Evolutionary conservation across 2,329 filamentous ascomycete genomes (phyloP), one percentile per base, ranked within the genome.

Genomic region (Ophiostoma tasmaniense): DNA sequence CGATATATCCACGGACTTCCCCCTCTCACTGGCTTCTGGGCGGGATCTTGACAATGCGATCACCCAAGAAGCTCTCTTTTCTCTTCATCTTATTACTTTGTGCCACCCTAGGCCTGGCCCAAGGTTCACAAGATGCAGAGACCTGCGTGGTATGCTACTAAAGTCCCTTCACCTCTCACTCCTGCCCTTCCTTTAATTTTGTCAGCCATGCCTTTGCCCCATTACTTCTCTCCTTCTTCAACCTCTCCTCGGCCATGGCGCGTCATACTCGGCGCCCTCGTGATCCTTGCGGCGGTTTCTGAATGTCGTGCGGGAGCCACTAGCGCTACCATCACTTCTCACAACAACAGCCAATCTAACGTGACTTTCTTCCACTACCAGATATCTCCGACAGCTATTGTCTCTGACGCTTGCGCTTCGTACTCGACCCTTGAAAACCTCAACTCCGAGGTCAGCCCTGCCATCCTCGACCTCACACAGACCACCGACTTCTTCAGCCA

Each of bases 401-500:
- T 99, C 50, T 91, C 90, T 61, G 95, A 99, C 78, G 93, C 95
- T 66, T 98, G 95, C 81, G 92, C 92, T 71, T 97, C 94, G 69
- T 99, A 96, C 80, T 89, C 89, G 69, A 93, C 92, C 50, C 90
- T 99, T 78, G 93, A 99, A 76, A 82, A 84, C 55, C 83, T 99
- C 68, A 99, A 98, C 80, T 79, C 83, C 73, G 85, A 87, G 71
- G 84, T 97, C 72, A 89, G 89, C 74, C 91, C 93, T 22, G 86
- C 88, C 67, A 81, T 99, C 73, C 86, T 91, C 75, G 89, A 91
- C 68, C 87, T 99, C 64, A 96, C 92, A 0, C 87, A 87, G 74
- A 88, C 90, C 67, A 96, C 94, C 78, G 95, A 99, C 79, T 99
- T 97, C 85, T 99, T 99, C 80, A 94, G 94, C 67, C 93, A 98